Evolutionary conservation across 2,329 filamentous ascomycete genomes (phyloP), one percentile per base, ranked within the genome.

Genomic region (Podosphaera aphanis): DNA sequence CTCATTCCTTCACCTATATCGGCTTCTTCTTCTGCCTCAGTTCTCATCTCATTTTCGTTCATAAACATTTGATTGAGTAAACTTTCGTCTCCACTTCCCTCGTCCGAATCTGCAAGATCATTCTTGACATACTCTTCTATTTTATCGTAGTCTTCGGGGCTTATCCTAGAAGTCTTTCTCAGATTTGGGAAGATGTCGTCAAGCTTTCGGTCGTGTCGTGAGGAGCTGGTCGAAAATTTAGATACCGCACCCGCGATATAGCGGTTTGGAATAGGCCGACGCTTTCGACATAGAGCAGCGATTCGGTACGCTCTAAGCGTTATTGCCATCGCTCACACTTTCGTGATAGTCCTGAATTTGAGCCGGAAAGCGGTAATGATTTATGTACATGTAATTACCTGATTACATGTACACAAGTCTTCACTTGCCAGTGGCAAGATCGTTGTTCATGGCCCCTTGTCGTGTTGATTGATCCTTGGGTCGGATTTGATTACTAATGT

Each of bases 71-170:
- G 13, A 15, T 15, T 23, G 3, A 38, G 19, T 20, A 36, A 21
- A 16, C 29, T 23, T 18, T 29, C 33, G 3, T 45, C 43, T 15
- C 38, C 19, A 23, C 23, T 19, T n/a, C 16, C 18, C 11, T 49
- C 37, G 16, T 50, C 33, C 13, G 47, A 47, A 3, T 53, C 48
- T 10, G 44, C 43, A 23, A 42, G 39, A 27, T 42, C 39, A 3
- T 42, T 42, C 10, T 42, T 42, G 19, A 42, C 39, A 10, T 23
- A 42, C 25, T 42, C 39, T 25, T 42, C 39, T 3, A 42, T 42
- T 16, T 42, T 42, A 3, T 19, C 39, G 16, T 42, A 42, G 7
- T 42, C 39, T 5, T 42, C 39, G 5, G 10, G 11, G 21, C 39
- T 42, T 16, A 42, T 13, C 5, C 16, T 42, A n/a, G 39, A 4